These are phyloP conservation scores for Rosa chinensis DNA, from an alignment of 306 rosid genomes.

Conservation along the genomic window DNA sequence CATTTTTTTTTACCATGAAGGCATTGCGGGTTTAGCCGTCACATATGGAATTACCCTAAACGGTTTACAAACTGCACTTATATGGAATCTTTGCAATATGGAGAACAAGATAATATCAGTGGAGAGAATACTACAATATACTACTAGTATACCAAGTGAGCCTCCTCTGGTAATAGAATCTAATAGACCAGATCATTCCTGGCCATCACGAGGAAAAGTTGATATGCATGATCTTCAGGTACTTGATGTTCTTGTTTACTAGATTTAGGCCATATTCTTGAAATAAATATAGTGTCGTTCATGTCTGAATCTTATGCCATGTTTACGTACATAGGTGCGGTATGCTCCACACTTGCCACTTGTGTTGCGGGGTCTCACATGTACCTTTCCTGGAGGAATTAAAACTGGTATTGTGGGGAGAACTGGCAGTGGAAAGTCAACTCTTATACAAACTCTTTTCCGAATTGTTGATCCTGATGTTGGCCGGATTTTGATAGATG, in stretches of 20 bases:
- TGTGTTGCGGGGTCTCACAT: slow-evolving; percentile 71
- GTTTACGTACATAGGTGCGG: slow-evolving; percentile 52
- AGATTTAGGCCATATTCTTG: background rate
- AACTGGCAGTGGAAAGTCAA: slow-evolving; percentile 88
- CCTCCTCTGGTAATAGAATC: slow-evolving; percentile 69
- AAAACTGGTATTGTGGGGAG: slow-evolving; percentile 91
- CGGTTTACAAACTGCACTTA: slow-evolving; percentile 40
- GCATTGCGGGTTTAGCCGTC: slow-evolving; percentile 83
- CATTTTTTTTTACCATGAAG: slow-evolving; percentile 29
- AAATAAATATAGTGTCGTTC: background rate
- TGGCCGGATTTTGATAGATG: slow-evolving; percentile 62
- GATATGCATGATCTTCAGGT: slow-evolving; percentile 74
- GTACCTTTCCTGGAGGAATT: slow-evolving; percentile 69
- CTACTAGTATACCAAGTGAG: slow-evolving; percentile 65
- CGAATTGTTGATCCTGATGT: slow-evolving; percentile 59
- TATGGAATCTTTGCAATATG: slow-evolving; percentile 55
- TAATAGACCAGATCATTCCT: slow-evolving; percentile 51
- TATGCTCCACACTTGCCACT: slow-evolving; percentile 90
- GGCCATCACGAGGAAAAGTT: slow-evolving; percentile 79
- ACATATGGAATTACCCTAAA: slow-evolving; percentile 77
- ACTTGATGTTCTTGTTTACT: background rate
- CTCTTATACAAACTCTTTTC: slow-evolving; percentile 78
- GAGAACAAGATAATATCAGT: slow-evolving; percentile 88
- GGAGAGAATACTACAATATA: slow-evolving; percentile 78
- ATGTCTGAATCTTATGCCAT: background rate